Evolutionary conservation across 495 filamentous ascomycete genomes (phyloP).

Genomic region (Melanomma pulvis-pyrius): DNA sequence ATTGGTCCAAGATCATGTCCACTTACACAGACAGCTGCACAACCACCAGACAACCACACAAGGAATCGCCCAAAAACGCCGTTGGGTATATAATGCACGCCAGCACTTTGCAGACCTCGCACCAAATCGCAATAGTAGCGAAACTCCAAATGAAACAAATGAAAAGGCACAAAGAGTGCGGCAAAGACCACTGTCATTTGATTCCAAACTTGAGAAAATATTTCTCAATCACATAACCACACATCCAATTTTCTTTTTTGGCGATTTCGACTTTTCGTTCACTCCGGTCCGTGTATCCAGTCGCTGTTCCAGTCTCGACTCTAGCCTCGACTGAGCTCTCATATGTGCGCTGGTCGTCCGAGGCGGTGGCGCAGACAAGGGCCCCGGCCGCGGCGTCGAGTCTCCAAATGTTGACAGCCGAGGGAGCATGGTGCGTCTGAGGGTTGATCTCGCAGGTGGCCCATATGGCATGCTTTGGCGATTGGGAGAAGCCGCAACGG

Average conservation of each 20-base stretch:
- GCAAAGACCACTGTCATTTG: not conserved
- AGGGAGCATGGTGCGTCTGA: constrained; percentile 18
- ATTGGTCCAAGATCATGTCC: too few relatives aligned
- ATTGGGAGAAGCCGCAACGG: not conserved
- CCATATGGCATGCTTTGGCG: constrained; percentile 10
- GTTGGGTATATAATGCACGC: constrained; percentile 27
- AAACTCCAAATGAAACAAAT: not conserved
- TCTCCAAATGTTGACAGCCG: constrained; percentile 5
- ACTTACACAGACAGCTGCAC: not conserved
- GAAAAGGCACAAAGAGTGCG: not conserved
- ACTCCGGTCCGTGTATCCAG: not conserved
- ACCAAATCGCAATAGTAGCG: not conserved
- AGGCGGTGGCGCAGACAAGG: constrained; percentile 26
- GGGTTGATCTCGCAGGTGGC: not conserved
- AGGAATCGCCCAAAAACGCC: constrained; percentile 4
- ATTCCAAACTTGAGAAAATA: not conserved
- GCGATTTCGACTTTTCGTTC: constrained; percentile 8
- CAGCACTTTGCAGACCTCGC: not conserved
- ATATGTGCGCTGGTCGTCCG: constrained; percentile 1
- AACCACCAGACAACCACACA: not conserved
- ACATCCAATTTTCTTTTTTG: constrained; percentile 24
- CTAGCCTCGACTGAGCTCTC: not conserved
- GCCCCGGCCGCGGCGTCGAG: not conserved
- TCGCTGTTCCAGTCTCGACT: not conserved
- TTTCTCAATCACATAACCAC: constrained; percentile 24